Conservation (phyloP, 345 rosid genomes). For the Stellera chamaejasme region DNA sequence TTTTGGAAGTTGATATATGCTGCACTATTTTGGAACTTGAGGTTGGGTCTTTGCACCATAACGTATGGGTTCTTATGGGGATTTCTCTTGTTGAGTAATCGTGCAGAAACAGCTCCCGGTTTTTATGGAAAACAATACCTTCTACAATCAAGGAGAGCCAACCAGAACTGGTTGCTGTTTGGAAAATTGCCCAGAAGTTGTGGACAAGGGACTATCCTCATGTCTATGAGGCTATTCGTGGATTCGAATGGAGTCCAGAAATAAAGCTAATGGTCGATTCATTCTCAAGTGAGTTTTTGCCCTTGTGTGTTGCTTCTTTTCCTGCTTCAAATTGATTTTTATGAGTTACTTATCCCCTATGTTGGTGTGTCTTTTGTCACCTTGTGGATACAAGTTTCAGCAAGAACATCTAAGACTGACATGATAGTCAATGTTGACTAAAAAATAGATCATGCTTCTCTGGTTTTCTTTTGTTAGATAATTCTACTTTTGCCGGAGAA, state of each 20-base stretch:
- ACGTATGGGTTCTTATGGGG: neutral
- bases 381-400: no score
- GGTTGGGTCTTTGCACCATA: neutral
- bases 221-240: conserved; percentile 62
- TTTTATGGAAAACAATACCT: conserved; percentile 81
- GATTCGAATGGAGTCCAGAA: conserved; percentile 79
- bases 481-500: no score
- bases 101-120: conserved; percentile 72
- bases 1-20: neutral
- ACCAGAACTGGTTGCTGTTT: conserved; percentile 62
- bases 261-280: conserved; percentile 48
- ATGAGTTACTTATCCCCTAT: no score
- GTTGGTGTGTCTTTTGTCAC: no score
- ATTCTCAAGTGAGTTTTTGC: conserved; percentile 43
- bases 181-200: conserved; percentile 75
- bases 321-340: no score
- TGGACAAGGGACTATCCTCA: conserved; percentile 77
- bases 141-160: conserved; percentile 52
- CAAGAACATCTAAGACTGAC: no score
- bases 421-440: no score
- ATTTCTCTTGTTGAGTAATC: neutral
- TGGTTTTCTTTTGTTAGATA: no score
- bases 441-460: no score
- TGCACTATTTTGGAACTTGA: neutral
- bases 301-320: neutral